Evolutionary conservation across 78 protist species (phyloP), one percentile per base, ranked within the genome.

Genomic region (Dictyostelium capitatum): DNA sequence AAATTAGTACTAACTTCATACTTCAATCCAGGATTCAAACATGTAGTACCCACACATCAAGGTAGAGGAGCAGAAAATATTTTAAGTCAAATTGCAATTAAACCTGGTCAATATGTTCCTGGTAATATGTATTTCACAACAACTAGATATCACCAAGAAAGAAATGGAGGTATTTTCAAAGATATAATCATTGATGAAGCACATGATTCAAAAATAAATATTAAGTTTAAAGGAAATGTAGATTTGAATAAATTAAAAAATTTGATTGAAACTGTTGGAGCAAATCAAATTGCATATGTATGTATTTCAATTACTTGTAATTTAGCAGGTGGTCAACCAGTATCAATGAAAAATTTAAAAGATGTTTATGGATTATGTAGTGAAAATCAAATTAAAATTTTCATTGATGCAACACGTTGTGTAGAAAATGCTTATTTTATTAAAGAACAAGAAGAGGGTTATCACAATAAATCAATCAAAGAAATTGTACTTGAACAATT

Each of bases 1-100:
- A n/a, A n/a, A n/a, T n/a, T n/a, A n/a, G n/a, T n/a, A n/a, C n/a
- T n/a, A n/a, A n/a, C n/a, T n/a, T n/a, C n/a, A n/a, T n/a, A n/a
- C n/a, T n/a, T n/a, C n/a, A n/a, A n/a, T n/a, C n/a, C n/a, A n/a
- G n/a, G n/a, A 4, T 65, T 65, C 8, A 47, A 65, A 12, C 30
- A 30, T 65, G 5, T 65, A 5, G 6, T 65, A 30, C 74, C 74
- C 0, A 65, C 74, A 11, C 74, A 65, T 6, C 74, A 65, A 32
- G 74, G 74, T 8, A 65, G 74, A 32, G 74, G 32, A 8, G 74
- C 74, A 11, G 74, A 65, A 32, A 65, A 65, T 65, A 47, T 65
- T 2, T 28, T 65, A 1, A 30, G 23, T 30, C 30, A 41, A 6
- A 47, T 65, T 1, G 4, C 30, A 7, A 47, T 65, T 3, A 65